Evolutionary conservation across 2,329 filamentous ascomycete species (phyloP), one percentile per base, ranked within the genome.

Genomic region (Allantophomopsis lycopodina): DNA sequence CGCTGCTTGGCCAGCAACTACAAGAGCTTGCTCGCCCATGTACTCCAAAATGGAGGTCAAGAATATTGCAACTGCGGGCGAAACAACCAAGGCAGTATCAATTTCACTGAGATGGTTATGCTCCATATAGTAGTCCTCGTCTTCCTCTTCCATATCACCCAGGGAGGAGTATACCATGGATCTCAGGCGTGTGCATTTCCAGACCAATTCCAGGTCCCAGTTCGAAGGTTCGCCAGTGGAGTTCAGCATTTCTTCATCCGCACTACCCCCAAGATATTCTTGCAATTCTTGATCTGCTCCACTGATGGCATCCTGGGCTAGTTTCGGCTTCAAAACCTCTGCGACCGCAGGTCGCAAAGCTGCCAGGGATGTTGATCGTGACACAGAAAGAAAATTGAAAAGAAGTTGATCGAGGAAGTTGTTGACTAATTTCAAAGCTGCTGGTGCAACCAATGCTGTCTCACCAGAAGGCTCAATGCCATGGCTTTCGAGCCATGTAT

Each of bases 91-190:
- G 17, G 37, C 13, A 4, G 6, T 13, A 34, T 17, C 32, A 12
- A 34, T 8, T 31, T 76, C 73, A 33, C 65, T 62, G 10, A 89
- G 67, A 32, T 83, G 74, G 42, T 91, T 86, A 51, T 86, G 77
- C 47, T 87, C 78, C 55, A 93, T 83, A 53, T 85, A 85, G 38
- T 79, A 76, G 54, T 95, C 89, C 58, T 96, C 91, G 48, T 98
- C 91, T 49, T 96, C 88, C 61, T 98, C 91, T 59, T 98, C 93
- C 71, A 98, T 79, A 55, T 98, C 89, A 35, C 91, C 91, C 6
- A 98, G 67, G 7, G 91, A 88, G 7, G 88, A 96, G 58, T 96
- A 96, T 16, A 98, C 89, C 91, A 98, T 98, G 58, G 91, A 94
- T 44, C 91, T 77, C 51, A 98, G 64, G 40, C 91, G 77, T 0